These are phyloP conservation scores for Myriosclerotinia scirpicola DNA, from an alignment of 2,329 filamentous ascomycete genomes.

Conservation along the genomic window DNA sequence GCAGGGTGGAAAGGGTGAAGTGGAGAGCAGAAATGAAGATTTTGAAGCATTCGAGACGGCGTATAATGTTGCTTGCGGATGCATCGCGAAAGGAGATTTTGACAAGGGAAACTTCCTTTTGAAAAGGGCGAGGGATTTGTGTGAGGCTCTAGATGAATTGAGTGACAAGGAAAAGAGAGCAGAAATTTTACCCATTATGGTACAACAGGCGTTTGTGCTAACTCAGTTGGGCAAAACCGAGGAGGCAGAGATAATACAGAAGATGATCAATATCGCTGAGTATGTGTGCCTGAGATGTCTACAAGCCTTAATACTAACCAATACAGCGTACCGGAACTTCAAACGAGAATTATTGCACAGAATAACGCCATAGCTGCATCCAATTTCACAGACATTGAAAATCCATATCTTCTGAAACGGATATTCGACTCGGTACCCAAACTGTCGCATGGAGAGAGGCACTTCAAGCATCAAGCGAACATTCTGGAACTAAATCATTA, in stretches of 20 bases:
- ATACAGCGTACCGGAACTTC: slow-evolving; percentile 62
- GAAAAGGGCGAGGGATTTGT: slow-evolving; percentile 68
- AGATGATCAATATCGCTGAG: slow-evolving; percentile 60
- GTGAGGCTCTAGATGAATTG: slow-evolving; percentile 71
- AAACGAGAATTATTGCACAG: slow-evolving; percentile 64
- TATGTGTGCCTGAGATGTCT: slow-evolving; percentile 45
- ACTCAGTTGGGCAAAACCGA: slow-evolving; percentile 63
- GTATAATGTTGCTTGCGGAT: slow-evolving; percentile 75
- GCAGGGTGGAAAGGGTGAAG: slow-evolving; percentile 49
- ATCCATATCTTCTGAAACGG: slow-evolving; percentile 68
- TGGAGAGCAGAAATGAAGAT: slow-evolving; percentile 49
- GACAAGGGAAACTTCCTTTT: slow-evolving; percentile 64
- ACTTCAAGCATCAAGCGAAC: slow-evolving; percentile 70
- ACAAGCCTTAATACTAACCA: slow-evolving; percentile 37
- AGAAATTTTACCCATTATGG: slow-evolving; percentile 72
- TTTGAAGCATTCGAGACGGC: slow-evolving; percentile 77
- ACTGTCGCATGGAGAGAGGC: slow-evolving; percentile 57
- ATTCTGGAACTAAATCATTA: slow-evolving; percentile 63
- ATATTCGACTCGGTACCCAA: slow-evolving; percentile 56
- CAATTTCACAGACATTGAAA: slow-evolving; percentile 48
- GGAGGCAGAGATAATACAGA: slow-evolving; percentile 64
- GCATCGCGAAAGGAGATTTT: slow-evolving; percentile 68
- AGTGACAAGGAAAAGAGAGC: slow-evolving; percentile 70
- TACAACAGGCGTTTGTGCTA: slow-evolving; percentile 74
- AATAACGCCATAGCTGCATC: slow-evolving; percentile 58